These are phyloP conservation scores for Populus trichocarpa DNA, from an alignment of 441 rosid genomes.

Conservation along the genomic window DNA sequence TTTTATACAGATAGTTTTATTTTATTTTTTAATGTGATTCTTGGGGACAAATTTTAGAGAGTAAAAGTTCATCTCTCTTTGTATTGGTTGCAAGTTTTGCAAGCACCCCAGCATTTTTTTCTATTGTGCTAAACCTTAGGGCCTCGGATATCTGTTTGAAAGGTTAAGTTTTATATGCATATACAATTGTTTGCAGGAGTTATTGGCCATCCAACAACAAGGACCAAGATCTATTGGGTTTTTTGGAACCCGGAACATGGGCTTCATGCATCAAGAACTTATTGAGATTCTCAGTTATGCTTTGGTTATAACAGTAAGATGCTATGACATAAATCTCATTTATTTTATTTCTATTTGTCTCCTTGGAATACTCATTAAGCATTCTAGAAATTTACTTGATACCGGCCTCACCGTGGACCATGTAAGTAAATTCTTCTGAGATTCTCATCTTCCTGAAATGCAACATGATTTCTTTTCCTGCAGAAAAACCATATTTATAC, in stretches of 20 bases:
- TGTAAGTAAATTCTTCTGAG: neutral
- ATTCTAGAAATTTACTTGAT: neutral
- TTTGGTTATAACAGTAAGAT: slow-evolving; percentile 86
- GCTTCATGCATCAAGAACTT: slow-evolving; percentile 93
- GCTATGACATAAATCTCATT: slow-evolving; percentile 13
- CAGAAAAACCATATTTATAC: slow-evolving; percentile 98
- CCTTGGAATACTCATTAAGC: neutral
- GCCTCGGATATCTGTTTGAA: neutral
- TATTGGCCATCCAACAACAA: slow-evolving; percentile 94
- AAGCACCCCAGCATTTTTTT: neutral
- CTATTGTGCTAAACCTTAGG: neutral
- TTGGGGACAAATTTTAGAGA: no score
- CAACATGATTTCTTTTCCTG: slow-evolving; percentile 14
- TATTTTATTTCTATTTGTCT: neutral
- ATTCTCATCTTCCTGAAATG: slow-evolving; percentile 25
- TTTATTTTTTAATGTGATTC: neutral
- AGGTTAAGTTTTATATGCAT: neutral
- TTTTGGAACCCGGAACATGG: slow-evolving; percentile 93
- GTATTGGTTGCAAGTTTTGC: neutral
- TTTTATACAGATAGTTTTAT: neutral
- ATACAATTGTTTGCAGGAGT: slow-evolving; percentile 51
- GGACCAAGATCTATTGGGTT: slow-evolving; percentile 93
- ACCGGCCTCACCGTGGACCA: neutral
- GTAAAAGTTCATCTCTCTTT: no score
- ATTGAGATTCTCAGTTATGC: slow-evolving; percentile 98